phyloP scores from a whole-genome alignment of 352 stramenopile genomes.

The Globisporangium nunn region DNA sequence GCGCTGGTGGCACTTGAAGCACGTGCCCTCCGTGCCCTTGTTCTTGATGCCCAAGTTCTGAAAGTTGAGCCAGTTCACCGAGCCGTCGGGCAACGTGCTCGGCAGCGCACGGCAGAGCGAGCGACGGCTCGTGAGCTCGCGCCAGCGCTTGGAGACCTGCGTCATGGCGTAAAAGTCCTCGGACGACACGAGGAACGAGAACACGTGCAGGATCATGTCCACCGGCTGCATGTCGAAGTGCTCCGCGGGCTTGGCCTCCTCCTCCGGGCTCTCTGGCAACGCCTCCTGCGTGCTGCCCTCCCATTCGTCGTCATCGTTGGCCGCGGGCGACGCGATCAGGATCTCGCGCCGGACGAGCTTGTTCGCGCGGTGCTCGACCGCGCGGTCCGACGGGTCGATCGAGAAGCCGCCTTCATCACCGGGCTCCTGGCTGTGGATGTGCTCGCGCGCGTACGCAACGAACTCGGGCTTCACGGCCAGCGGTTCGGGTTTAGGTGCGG shows the following conservation, averaged over 20 bases:
- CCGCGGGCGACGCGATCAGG: slow-evolving; percentile 70
- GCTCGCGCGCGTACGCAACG: slow-evolving; percentile 68
- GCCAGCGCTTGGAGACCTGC: slow-evolving; percentile 75
- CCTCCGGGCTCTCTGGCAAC: slow-evolving; percentile 24
- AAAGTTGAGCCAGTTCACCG: slow-evolving; percentile 85
- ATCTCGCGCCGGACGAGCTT: slow-evolving; percentile 83
- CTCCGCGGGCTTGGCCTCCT: slow-evolving; percentile 36
- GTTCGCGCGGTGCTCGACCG: slow-evolving; percentile 76
- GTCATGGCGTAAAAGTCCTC: slow-evolving; percentile 68
- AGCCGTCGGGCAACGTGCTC: slow-evolving; percentile 61
- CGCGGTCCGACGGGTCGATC: slow-evolving; percentile 78
- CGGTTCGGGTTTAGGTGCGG: background rate
- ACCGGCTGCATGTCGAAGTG: slow-evolving; percentile 83
- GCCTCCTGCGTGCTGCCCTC: slow-evolving; percentile 30
- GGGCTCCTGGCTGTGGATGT: slow-evolving; percentile 72
- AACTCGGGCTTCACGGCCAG: slow-evolving; percentile 22
- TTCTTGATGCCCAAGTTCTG: slow-evolving; percentile 88
- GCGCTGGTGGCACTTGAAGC: slow-evolving; percentile 82
- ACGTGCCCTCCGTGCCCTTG: slow-evolving; percentile 85
- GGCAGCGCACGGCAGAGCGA: slow-evolving; percentile 66
- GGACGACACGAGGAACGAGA: slow-evolving; percentile 74
- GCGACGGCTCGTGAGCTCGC: slow-evolving; percentile 59
- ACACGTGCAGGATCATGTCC: slow-evolving; percentile 85
- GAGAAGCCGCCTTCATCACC: slow-evolving; percentile 72
- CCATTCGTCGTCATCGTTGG: slow-evolving; percentile 76